Evolutionary conservation across 2,329 filamentous ascomycete genomes (phyloP), one percentile per base, ranked within the genome.

Genomic region (Penicillium sp.): DNA sequence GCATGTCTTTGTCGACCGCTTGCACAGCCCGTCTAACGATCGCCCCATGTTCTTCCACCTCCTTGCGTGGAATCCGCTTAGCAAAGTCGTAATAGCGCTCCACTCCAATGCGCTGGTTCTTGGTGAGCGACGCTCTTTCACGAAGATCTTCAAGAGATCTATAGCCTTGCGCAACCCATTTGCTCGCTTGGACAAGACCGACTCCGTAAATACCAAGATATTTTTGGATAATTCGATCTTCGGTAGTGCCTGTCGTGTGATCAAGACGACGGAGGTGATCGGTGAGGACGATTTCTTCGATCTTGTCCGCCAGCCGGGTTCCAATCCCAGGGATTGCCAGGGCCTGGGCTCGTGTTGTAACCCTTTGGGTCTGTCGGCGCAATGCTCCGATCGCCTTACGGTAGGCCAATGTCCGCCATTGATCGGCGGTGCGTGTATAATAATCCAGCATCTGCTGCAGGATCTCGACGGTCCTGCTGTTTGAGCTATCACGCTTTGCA

Each of bases 211-310:
- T 83, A 0, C 84, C 81, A 22, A 90, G 77, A 64, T 96, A 96
- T 0, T 82, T 69, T 51, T 86, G 82, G 1, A 95, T 73, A 0
- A 83, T 72, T 14, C 78, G 72, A 56, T 90, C 84, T n/a, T 79
- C 76, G 0, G 87, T 82, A 42, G 95, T 87, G 3, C 78, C 71
- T 48, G 81, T 80, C 0, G 88, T 83, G 61, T 86, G 83, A 30
- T 95, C 87, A 0, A 96, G 79, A 33, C 87, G 81, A 38, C 81
- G 81, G 0, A 96, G 80, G 24, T 79, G 78, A 62, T 90, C 81
- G 0, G 90, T 96, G 35, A 79, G 78, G 2, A 84, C 89, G 39
- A 96, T 95, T 66, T 96, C 92, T 63, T 94, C 89, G 56, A 97
- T 94, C 69, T 96, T 96, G 24, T 81, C 77, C 0, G 91, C 91